Evolutionary conservation across 1,139 yeast species (phyloP).

Genomic region (Suhomyces atakaporum): DNA sequence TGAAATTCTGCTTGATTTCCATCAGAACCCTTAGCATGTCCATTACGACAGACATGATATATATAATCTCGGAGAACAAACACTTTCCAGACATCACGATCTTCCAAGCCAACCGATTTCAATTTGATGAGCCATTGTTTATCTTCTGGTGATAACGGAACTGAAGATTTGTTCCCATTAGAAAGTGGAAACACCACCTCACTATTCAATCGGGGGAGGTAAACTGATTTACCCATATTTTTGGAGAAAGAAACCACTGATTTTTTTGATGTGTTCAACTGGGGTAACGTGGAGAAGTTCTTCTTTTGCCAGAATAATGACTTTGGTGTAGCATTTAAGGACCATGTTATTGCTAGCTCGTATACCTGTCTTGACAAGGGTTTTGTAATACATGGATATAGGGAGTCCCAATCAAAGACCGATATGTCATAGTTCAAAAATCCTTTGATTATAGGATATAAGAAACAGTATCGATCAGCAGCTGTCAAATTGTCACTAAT

Average conservation of each 20-base stretch:
- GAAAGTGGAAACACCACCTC: slow-evolving; percentile 19
- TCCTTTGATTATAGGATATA: slow-evolving; percentile 80
- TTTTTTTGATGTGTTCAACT: slow-evolving; percentile 13
- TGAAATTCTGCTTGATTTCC: slow-evolving; percentile 11
- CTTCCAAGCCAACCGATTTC: slow-evolving; percentile 67
- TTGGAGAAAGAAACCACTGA: slow-evolving; percentile 29
- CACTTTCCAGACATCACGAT: slow-evolving; percentile 81
- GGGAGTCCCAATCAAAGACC: slow-evolving; percentile 61
- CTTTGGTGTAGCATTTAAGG: slow-evolving; percentile 56
- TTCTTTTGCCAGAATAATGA: slow-evolving; percentile 77
- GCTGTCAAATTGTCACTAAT: slow-evolving; percentile 63
- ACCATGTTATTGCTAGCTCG: slow-evolving; percentile 73
- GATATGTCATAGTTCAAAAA: slow-evolving; percentile 76
- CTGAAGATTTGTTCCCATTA: slow-evolving; percentile 17
- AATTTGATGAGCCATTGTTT: slow-evolving; percentile 72
- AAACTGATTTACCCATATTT: slow-evolving; percentile 43
- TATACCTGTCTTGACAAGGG: slow-evolving; percentile 71
- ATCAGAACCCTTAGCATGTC: slow-evolving; percentile 14
- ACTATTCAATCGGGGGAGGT: slow-evolving; percentile 28
- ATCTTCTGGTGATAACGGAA: slow-evolving; percentile 61
- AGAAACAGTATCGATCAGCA: slow-evolving; percentile 80
- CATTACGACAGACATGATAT: slow-evolving; percentile 51
- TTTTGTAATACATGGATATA: slow-evolving; percentile 63
- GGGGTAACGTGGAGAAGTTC: slow-evolving; percentile 27
- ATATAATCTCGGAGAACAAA: slow-evolving; percentile 69